Evolutionary conservation across 352 stramenopile species (phyloP), one percentile per base, ranked within the genome.

Genomic region (Phytophthora kernoviae): DNA sequence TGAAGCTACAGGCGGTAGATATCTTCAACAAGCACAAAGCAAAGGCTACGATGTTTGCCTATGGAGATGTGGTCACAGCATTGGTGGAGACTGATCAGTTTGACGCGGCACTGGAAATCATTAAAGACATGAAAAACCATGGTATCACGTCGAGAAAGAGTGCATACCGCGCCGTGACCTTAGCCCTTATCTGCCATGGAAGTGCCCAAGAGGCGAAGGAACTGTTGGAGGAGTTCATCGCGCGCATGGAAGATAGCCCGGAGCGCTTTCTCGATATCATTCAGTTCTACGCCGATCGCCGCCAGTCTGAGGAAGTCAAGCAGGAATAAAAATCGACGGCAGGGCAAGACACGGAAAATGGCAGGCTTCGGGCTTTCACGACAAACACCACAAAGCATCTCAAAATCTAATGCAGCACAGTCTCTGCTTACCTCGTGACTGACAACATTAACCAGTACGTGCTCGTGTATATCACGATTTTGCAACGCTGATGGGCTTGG

Each of bases 191-290:
- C 26, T 75, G 72, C 24, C 62, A 65, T 14, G 77, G 71, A 40
- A 70, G 76, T n/a, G 50, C 77, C 26, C 64, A 83, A 43, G 80
- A 70, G 17, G 78, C 81, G 5, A 56, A 77, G 44, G 65, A 77
- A 15, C 54, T 88, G 48, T 62, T 90, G 32, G 62, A 77, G 46
- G 67, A 70, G 45, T 72, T 79, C 30, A 69, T 64, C 37, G 81
- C 81, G 62, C 54, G 70, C 47, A 85, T 88, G 77, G 48, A 68
- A 21, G 72, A 71, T 45, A 80, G 61, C 22, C 78, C 79, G 10
- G 43, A 68, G 10, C 82, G 74, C 45, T 90, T 87, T 53, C 68
- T 71, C 37, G 73, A 85, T 27, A 62, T 90, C 27, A 90, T 90
- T 40, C 52, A 68, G 36, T 73, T 88, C 48, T 84, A 85, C 51